Percentiles rank a stretch among this genome's conserved stretches.
phyloP scores from a whole-genome alignment of 768 basidiomycete species.

The Hydnomerulius pinastri region DNA sequence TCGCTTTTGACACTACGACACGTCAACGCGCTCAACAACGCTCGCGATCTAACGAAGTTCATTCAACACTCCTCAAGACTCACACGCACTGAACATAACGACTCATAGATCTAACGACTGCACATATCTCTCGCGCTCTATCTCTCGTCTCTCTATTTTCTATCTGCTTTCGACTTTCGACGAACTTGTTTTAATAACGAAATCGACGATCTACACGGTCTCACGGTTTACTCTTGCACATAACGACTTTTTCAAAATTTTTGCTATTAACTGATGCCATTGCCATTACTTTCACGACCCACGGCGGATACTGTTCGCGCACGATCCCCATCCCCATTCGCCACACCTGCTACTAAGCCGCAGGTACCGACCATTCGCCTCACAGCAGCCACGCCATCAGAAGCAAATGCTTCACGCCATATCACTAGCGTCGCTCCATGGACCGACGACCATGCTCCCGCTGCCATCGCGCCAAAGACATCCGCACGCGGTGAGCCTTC shows the following conservation, averaged over 20 bases:
- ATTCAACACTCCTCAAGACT: constrained; percentile 14
- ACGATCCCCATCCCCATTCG: constrained; percentile 28
- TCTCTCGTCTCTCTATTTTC: background rate
- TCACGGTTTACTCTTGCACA: constrained; percentile 17
- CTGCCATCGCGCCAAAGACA: constrained; percentile 33
- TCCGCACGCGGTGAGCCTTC: constrained; percentile 18
- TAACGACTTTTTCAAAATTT: constrained; percentile 22
- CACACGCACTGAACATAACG: constrained; percentile 19
- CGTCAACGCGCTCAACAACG: constrained; percentile 14
- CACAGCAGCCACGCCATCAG: constrained; percentile 66
- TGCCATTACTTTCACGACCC: constrained; percentile 33
- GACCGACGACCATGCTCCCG: constrained; percentile 12
- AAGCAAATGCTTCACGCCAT: constrained; percentile 38
- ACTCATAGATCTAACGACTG: constrained; percentile 27
- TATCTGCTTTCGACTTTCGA: constrained; percentile 14
- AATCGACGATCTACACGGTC: constrained; percentile 22
- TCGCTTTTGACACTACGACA: constrained; percentile 16
- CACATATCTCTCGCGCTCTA: background rate
- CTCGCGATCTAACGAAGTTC: constrained; percentile 18
- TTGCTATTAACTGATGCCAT: constrained; percentile 28
- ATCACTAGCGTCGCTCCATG: constrained; percentile 28
- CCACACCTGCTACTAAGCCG: constrained; percentile 30
- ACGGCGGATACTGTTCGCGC: constrained; percentile 25
- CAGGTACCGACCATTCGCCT: constrained; percentile 66
- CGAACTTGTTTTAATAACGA: constrained; percentile 26